Evolutionary conservation across 1,284 basidiomycete species (phyloP).

Genomic region (Anthracocystis setariae): DNA sequence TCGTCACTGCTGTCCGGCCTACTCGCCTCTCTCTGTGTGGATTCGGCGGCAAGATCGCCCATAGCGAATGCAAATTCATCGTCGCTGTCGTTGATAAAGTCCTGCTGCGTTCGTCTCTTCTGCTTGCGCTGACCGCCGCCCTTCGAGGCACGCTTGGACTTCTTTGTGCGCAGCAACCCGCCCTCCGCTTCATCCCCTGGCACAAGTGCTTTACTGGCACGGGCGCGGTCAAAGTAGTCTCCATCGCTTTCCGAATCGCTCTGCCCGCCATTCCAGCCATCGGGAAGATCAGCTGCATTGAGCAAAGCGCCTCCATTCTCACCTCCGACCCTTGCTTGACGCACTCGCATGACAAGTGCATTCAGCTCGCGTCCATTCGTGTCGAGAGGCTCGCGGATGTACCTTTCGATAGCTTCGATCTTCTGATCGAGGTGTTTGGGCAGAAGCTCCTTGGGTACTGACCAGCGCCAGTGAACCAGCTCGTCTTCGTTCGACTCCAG

Average conservation of each 20-base stretch:
- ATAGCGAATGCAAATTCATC: conserved; percentile 59
- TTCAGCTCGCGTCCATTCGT: conserved; percentile 42
- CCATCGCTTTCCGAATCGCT: conserved; percentile 47
- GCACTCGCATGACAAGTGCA: conserved; percentile 52
- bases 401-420: conserved; percentile 60
- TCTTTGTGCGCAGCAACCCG: conserved; percentile 27
- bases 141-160: conserved; percentile 9
- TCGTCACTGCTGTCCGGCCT: conserved; percentile 10
- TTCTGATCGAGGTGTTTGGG: conserved; percentile 57
- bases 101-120: conserved; percentile 46
- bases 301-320: conserved; percentile 12
- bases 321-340: conserved; percentile 28
- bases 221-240: conserved; percentile 44
- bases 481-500: conserved; percentile 51
- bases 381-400: conserved; percentile 55
- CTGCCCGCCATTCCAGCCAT: conserved; percentile 32
- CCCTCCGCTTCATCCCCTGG: conserved; percentile 26
- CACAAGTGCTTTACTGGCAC: conserved; percentile 20
- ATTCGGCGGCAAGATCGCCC: conserved; percentile 18
- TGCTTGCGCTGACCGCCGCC: conserved; percentile 23
- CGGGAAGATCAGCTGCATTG: conserved; percentile 28
- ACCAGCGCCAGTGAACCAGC: conserved; percentile 56
- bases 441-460: conserved; percentile 47
- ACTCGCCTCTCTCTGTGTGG: conserved; percentile 1
- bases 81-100: conserved; percentile 64